Base-by-base conservation (phyloP, 345 rosid genomes). In the Dipteronia sinensis region DNA sequence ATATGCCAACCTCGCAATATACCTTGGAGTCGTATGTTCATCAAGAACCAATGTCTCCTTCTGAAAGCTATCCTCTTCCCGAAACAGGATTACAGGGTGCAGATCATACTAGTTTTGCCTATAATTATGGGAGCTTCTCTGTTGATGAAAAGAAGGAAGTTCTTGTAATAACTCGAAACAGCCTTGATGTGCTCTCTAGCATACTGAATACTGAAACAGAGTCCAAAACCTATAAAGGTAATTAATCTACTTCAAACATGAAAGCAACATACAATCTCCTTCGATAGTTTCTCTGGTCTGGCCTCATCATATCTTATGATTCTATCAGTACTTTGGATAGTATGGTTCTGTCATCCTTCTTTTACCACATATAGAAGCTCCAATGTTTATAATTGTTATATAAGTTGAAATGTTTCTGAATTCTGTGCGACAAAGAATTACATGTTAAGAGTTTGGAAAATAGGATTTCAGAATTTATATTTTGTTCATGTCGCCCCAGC, bases 111-210 rank as follows among this genome's bases (percentile, higher is more conserved):
- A 71, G 55, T 80, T 77, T 84, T 70, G 65, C 80, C 66, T 83
- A 81, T 78, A 82, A 76, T 80, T 78, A 75, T 68, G 85, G 88
- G 27, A 74, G 71, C 74, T 77, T 86, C 75, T 87, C 97, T 1
- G 82, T 69, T 73, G 79, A 87, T 56, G 89, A 90, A 75, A 92
- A 87, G 86, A 92, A 90, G 81, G 89, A 88, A 80, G 72, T 81
- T 66, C 83, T 94, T 69, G 83, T 87, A 77, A 85, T 88, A 46
- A 81, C 94, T 40, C 77, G 93, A 64, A 92, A 90, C 90, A 92
- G 91, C 76, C 84, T 94, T 63, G 97, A 92, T 34, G 85, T 92
- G 82, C 93, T 92, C 47, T 90, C 94, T 73, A 94, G 97, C 85
- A 86, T 89, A 82, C 78, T 94, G 86, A 89, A 77, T 65, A 77